Base-by-base conservation (phyloP, 2,329 filamentous ascomycete species). In the Epichloe bromicola region DNA sequence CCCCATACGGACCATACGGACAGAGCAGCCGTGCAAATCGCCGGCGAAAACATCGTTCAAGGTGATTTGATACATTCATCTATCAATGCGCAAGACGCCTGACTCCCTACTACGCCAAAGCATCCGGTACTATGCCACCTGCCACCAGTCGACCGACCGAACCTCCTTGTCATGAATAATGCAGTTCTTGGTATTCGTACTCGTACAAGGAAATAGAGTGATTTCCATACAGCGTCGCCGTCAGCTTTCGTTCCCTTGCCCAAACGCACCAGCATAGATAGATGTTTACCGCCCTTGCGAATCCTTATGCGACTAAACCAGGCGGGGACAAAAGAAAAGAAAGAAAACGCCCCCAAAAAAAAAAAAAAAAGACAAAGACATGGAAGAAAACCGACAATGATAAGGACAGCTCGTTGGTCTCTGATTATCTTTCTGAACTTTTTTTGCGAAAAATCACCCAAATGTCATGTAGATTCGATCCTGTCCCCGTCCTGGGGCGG, bases 401-500 rank as follows among this genome's bases (percentile, higher is more conserved):
- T 5, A 6, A 36, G 23, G 6, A 49, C 10, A 23, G 34, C 34
- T 50, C 51, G 38, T 46, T 39, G 23, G 33, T 44, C 36, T 40
- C 51, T 40, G 23, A 14, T 39, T 48, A 46, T 15, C 56, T 50
- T 55, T 53, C 34, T 41, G 23, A 50, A 50, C 46, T 41, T 47
- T 51, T 49, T 47, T 46, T 7, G 38, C 6, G 14, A 8, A 38
- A 47, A 46, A 40, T 8, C n/a, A 30, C 46, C 45, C 48, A 49
- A 48, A 41, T 55, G 37, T 49, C 54, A 49, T 55, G 11, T 51
- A 52, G 23, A 46, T 45, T 41, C 26, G 5, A 30, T 17, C 17
- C 7, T 40, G 26, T 41, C 37, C 15, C 20, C 3, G 17, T 20
- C 38, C 11, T 11, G 15, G 17, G n/a, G 20, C n/a, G 4, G 6